These are phyloP conservation scores for Pseudocercospora cruenta DNA, from an alignment of 2,329 filamentous ascomycete species.

Conservation along the genomic window DNA sequence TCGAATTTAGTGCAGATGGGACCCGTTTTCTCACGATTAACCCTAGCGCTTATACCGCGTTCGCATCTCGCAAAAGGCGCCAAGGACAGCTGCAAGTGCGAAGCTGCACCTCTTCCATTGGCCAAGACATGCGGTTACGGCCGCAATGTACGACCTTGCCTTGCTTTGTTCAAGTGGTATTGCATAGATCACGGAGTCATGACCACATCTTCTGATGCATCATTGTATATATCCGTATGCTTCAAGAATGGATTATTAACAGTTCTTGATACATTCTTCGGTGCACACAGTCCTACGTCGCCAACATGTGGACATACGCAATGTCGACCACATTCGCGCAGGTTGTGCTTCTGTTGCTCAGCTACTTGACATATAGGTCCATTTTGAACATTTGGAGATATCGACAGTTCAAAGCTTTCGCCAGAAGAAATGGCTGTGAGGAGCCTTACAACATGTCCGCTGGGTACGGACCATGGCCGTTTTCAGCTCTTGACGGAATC, in stretches of 20 bases:
- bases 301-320: not conserved
- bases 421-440: slow-evolving; percentile 18
- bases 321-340: not conserved
- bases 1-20: not conserved
- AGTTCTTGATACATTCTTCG: not conserved
- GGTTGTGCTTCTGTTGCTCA: not conserved
- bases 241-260: not conserved
- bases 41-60: not conserved
- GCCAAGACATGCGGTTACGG: not conserved
- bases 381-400: not conserved
- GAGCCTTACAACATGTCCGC: slow-evolving; percentile 13
- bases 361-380: slow-evolving; percentile 6
- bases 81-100: not conserved
- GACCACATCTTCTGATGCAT: not conserved
- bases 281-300: too few species aligned
- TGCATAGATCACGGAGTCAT: not conserved
- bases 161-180: not conserved
- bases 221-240: not conserved
- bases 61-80: not conserved
- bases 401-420: slow-evolving; percentile 14
- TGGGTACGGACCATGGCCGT: slow-evolving; percentile 13
- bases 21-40: too few species aligned
- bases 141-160: not conserved
- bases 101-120: not conserved
- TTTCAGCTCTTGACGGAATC: slow-evolving; percentile 4